Percentiles rank a stretch among this genome's conserved stretches.
Evolutionary conservation across 371 early-diverging fungal species (phyloP).

Genomic region (Neoconidiobolus thromboides): DNA sequence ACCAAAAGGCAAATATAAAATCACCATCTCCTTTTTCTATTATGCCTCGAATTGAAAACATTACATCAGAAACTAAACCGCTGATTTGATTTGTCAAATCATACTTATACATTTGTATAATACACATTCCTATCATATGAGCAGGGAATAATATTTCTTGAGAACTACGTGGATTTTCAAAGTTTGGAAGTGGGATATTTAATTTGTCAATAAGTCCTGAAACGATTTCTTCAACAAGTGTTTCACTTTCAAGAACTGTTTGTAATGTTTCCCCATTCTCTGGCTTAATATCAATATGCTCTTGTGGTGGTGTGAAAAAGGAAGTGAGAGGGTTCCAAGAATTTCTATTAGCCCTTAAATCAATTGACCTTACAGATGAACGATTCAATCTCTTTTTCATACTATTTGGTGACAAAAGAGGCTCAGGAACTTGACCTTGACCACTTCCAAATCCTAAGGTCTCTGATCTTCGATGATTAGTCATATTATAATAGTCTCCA

Average conservation of each 20-base stretch:
- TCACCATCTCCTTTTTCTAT: conserved; percentile 49
- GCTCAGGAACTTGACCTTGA: not conserved
- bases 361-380: not conserved
- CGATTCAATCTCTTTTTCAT: not conserved
- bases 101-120: conserved; percentile 74
- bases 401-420: not conserved
- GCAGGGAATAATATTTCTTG: conserved; percentile 89
- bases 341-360: not conserved
- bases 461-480: conserved; percentile 1
- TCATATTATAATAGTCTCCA: not conserved
- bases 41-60: conserved; percentile 64
- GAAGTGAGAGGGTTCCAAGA: conserved; percentile 6
- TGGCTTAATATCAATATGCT: not conserved
- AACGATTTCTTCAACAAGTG: conserved; percentile 69
- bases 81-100: conserved; percentile 64
- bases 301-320: conserved; percentile 2
- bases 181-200: conserved; percentile 68
- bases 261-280: conserved; percentile 11
- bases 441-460: not conserved
- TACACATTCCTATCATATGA: conserved; percentile 67
- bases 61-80: conserved; percentile 58
- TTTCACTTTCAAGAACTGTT: conserved; percentile 41
- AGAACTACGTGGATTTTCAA: conserved; percentile 53
- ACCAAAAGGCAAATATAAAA: conserved; percentile 67
- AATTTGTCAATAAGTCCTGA: conserved; percentile 69